Evolutionary conservation across 371 early-diverging fungal species (phyloP).

Genomic region (Basidiobolus meristosporus): DNA sequence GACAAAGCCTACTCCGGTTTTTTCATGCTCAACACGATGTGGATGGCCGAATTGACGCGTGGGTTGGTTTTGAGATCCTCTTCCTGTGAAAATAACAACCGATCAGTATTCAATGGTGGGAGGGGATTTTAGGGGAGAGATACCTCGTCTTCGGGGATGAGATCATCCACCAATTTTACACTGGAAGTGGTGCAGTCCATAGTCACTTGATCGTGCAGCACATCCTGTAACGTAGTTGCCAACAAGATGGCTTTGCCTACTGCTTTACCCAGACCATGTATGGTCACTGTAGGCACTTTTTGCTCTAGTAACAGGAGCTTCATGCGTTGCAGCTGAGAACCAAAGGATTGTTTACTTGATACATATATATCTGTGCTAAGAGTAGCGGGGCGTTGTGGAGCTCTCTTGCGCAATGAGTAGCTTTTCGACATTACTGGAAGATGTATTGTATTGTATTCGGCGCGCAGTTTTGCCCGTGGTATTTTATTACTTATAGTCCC

Average conservation of each 20-base stretch:
- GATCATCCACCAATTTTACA: constrained; percentile 24
- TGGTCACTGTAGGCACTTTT: constrained; percentile 19
- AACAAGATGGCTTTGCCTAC: constrained; percentile 27
- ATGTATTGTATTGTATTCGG: too few species aligned
- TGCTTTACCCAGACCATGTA: constrained; percentile 58
- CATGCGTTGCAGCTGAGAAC: constrained; percentile 14
- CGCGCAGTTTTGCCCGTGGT: too few species aligned
- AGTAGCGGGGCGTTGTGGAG: constrained; percentile 21
- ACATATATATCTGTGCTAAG: constrained; percentile 32
- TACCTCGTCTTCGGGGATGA: constrained; percentile 26
- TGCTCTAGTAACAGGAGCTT: constrained; percentile 15
- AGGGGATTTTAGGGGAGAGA: too few species aligned
- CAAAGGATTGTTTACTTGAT: constrained; percentile 17
- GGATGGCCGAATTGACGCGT: too few species aligned
- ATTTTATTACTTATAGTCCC: too few species aligned
- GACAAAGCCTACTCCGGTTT: too few species aligned
- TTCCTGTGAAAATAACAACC: too few species aligned
- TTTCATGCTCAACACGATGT: too few species aligned
- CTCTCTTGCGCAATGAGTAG: too few species aligned
- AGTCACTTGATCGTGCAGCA: constrained; percentile 17
- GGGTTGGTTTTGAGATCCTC: too few species aligned
- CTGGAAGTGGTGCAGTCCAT: constrained; percentile 23
- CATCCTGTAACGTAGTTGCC: constrained; percentile 20
- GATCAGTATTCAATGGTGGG: too few species aligned
- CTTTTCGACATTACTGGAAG: too few species aligned